These are phyloP conservation scores for Saturnispora quitensis DNA, from an alignment of 805 yeast genomes.

Conservation along the genomic window DNA sequence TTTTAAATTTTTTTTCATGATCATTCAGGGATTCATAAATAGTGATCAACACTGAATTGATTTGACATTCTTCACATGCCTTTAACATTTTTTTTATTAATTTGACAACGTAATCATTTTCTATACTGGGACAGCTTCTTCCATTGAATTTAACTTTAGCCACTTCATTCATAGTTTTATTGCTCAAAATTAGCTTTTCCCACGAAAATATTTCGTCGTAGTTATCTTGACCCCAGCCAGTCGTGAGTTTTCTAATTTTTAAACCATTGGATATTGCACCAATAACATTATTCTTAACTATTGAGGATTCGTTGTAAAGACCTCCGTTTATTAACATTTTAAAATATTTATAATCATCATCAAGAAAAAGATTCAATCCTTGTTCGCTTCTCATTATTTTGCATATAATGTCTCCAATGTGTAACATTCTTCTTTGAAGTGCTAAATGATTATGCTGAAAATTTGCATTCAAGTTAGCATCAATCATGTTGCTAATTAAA, in stretches of 20 bases:
- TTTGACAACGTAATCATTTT: conserved; percentile 45
- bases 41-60: conserved; percentile 39
- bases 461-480: conserved; percentile 1
- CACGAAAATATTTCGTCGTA: conserved; percentile 6
- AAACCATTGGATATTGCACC: conserved; percentile 25
- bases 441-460: conserved; percentile 5
- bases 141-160: conserved; percentile 10
- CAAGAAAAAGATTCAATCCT: conserved; percentile 61
- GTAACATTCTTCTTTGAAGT: conserved; percentile 1
- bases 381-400: not conserved
- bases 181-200: conserved; percentile 7
- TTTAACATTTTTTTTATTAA: conserved; percentile 53
- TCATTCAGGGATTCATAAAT: conserved; percentile 25
- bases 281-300: conserved; percentile 9
- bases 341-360: conserved; percentile 46
- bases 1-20: conserved; percentile 35
- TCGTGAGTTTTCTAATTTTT: conserved; percentile 48
- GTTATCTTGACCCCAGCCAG: conserved; percentile 27
- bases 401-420: conserved; percentile 5
- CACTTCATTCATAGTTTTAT: not conserved
- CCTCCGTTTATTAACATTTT: conserved; percentile 46
- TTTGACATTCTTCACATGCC: conserved; percentile 45
- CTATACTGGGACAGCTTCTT: conserved; percentile 29
- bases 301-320: conserved; percentile 26
- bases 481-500: conserved; percentile 29